Conservation (phyloP, 75 land plant species). For the Pinus tabuliformis region DNA sequence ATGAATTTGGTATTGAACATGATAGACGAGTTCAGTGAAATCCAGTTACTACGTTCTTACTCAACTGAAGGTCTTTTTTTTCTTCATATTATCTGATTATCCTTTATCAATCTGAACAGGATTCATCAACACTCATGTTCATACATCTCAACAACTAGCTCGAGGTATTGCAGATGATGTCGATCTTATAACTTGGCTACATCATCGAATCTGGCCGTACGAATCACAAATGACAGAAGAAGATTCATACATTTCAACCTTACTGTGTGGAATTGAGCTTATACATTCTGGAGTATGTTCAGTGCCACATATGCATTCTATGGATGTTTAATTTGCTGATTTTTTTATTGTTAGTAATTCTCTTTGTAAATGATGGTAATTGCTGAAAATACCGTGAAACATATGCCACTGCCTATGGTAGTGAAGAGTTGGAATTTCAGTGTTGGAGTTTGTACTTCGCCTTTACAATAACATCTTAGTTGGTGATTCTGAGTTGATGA, state of each 20-base stretch:
- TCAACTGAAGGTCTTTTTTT: background rate
- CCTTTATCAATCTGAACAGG: constrained; percentile 30
- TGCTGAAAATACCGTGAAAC: constrained; percentile 1
- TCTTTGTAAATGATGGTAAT: background rate
- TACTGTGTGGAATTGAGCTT: constrained; percentile 94
- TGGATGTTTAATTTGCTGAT: background rate
- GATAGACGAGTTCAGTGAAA: background rate
- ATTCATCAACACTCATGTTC: constrained; percentile 93
- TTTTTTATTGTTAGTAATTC: background rate
- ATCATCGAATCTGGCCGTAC: constrained; percentile 93
- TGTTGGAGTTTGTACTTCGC: background rate
- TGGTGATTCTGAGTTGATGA: background rate
- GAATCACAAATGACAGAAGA: constrained; percentile 91
- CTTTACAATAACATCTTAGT: background rate
- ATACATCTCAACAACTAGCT: constrained; percentile 95
- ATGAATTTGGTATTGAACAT: background rate
- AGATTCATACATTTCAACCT: constrained; percentile 87
- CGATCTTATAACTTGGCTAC: constrained; percentile 94
- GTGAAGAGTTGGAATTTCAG: background rate
- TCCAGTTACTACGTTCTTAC: background rate
- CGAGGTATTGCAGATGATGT: constrained; percentile 99
- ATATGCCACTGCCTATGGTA: background rate
- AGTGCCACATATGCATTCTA: background rate
- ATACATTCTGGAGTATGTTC: constrained; percentile 85
- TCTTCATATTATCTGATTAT: background rate